A percentile compares a stretch with the other conserved stretches of the same genome.
phyloP scores from a whole-genome alignment of 2,329 filamentous ascomycete genomes.

The Lithohypha guttulata region DNA sequence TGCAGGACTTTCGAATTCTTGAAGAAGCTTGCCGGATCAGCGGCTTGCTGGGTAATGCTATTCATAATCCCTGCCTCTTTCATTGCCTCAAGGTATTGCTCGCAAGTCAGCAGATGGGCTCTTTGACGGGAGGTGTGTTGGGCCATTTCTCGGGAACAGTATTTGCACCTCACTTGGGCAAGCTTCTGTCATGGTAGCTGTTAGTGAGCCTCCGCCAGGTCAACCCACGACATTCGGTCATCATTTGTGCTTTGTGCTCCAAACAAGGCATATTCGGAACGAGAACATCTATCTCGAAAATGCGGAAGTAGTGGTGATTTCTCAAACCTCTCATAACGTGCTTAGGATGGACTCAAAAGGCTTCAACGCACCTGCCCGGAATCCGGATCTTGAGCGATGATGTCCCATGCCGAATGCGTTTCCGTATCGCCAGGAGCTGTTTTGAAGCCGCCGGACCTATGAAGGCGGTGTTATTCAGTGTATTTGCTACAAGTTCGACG shows the following conservation, averaged over 20 bases:
- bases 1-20: slow-evolving; percentile 16
- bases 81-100: slow-evolving; percentile 22
- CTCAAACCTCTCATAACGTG: too few relatives aligned
- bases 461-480: too few relatives aligned
- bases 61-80: slow-evolving; percentile 21
- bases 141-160: slow-evolving; percentile 22
- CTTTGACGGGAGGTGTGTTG: slow-evolving; percentile 23
- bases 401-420: slow-evolving; percentile 23
- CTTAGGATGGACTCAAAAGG: too few relatives aligned
- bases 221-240: too few relatives aligned
- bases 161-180: slow-evolving; percentile 23
- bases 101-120: slow-evolving; percentile 21
- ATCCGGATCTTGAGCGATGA: slow-evolving; percentile 21
- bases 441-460: slow-evolving; percentile 23
- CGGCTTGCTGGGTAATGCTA: slow-evolving; percentile 22
- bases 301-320: too few relatives aligned
- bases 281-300: too few relatives aligned
- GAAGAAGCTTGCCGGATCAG: slow-evolving; percentile 21
- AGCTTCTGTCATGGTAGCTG: slow-evolving; percentile 16
- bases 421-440: slow-evolving; percentile 22
- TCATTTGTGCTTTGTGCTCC: too few relatives aligned
- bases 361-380: slow-evolving; percentile 17
- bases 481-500: too few relatives aligned
- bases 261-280: too few relatives aligned
- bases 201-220: too few relatives aligned